Evolutionary conservation across 805 yeast genomes (phyloP).

Genomic region (Yarrowia keelungensis): DNA sequence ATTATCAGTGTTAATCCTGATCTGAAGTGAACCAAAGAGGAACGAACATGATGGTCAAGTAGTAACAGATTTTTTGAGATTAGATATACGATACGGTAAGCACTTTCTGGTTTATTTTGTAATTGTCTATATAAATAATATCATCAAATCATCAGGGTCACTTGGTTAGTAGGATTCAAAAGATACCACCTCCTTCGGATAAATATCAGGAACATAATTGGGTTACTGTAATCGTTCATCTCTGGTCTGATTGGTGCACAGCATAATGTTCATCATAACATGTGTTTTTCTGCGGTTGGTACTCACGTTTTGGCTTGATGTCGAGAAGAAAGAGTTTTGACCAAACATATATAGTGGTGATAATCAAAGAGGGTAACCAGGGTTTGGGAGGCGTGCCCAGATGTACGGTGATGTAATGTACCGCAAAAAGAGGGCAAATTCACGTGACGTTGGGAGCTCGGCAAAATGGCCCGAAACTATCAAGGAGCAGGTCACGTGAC

Average conservation of each 20-base stretch:
- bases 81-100: too few relatives aligned
- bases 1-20: slow-evolving; percentile 23
- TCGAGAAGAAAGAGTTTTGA: background rate
- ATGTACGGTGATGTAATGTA: background rate
- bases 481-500: background rate
- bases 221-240: slow-evolving; percentile 38
- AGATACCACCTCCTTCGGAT: background rate
- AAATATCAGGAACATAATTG: slow-evolving; percentile 36
- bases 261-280: slow-evolving; percentile 38
- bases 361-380: slow-evolving; percentile 24
- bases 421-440: too few relatives aligned
- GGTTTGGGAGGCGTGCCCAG: background rate
- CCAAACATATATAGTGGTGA: background rate
- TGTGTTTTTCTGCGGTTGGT: background rate
- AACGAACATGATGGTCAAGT: too few relatives aligned
- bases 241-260: slow-evolving; percentile 39
- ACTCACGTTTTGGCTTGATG: slow-evolving; percentile 28
- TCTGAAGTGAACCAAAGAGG: too few relatives aligned
- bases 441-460: too few relatives aligned
- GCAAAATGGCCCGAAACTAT: too few relatives aligned
- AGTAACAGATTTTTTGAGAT: too few relatives aligned
- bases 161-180: background rate
- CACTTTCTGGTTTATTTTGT: too few relatives aligned
- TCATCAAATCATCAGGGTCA: background rate
- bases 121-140: background rate